A percentile compares a stretch with the other conserved stretches of the same genome.
These are phyloP conservation scores for Cucurbita ficifolia DNA, from an alignment of 306 rosid genomes.

Conservation along the genomic window DNA sequence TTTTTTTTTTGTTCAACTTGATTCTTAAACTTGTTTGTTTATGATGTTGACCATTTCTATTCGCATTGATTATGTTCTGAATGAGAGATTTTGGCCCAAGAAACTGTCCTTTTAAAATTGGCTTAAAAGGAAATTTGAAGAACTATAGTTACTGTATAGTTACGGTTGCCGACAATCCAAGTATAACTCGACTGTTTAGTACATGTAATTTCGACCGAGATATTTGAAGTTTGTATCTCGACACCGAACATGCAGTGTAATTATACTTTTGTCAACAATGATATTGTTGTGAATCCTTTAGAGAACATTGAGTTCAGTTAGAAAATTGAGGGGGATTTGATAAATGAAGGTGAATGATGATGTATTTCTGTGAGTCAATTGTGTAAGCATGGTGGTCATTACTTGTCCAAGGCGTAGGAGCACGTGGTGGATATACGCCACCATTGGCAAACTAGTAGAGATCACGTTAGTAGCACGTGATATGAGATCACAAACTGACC, in stretches of 20 bases:
- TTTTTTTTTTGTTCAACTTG: background rate
- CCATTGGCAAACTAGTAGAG: background rate
- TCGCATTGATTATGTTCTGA: background rate
- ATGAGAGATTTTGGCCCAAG: background rate
- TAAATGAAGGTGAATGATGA: background rate
- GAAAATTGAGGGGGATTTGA: background rate
- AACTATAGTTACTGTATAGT: no score
- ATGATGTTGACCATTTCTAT: background rate
- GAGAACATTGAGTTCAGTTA: background rate
- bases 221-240: no score
- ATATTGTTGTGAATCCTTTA: background rate
- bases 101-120: background rate
- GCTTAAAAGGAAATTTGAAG: no score
- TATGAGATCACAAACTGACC: background rate
- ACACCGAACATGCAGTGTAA: no score
- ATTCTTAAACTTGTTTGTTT: background rate
- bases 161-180: no score
- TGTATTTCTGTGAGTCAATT: background rate
- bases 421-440: background rate
- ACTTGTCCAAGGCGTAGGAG: background rate
- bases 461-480: background rate
- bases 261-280: background rate
- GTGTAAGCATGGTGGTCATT: background rate
- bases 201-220: no score
- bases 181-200: no score